Evolutionary conservation across 805 yeast genomes (phyloP), one percentile per base, ranked within the genome.

Genomic region (Ogataea philodendri): DNA sequence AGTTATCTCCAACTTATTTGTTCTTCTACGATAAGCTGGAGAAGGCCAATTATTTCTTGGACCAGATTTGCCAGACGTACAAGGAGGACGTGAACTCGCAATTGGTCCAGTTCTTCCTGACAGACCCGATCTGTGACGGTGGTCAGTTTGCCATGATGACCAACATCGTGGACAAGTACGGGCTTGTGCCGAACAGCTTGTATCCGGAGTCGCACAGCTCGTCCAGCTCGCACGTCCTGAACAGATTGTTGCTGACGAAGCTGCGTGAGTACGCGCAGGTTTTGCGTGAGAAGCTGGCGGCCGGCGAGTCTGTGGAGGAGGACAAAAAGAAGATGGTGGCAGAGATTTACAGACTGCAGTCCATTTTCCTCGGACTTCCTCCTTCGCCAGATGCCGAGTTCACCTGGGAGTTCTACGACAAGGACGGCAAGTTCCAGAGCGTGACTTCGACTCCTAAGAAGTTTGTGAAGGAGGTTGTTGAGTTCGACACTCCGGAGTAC

Each of bases 121-220:
- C 64, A 4, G 80, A 75, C 36, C 94, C 95, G 15, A 76, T 79
- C 28, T 58, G 72, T 40, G 95, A 87, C 54, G 95, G 96, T 49
- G 95, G 96, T 35, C 95, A 86, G 61, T 85, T 83, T 70, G 80
- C 83, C 46, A 82, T 86, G 93, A 75, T 84, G 56, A 68, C 80
- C 31, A 84, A 85, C 60, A 57, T 87, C 39, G 73, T 85, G 32
- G 76, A 78, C 44, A 87, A 86, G 60, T 87, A 86, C 51, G 95
- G 95, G 18, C 55, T 83, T 35, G 84, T 86, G 35, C 96, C 96
- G 23, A 69, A 80, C 52, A 75, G 72, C 45, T 58, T 76, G 11
- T 87, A 72, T 62, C 89, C 90, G 8, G 95, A 86, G 57, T 68
- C 76, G 37, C 57, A 45, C 44, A 74, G 76, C 26, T 66, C 82